These are phyloP conservation scores for Lignosus rhinocerotis DNA, from an alignment of 1,284 basidiomycete species.

Conservation along the genomic window DNA sequence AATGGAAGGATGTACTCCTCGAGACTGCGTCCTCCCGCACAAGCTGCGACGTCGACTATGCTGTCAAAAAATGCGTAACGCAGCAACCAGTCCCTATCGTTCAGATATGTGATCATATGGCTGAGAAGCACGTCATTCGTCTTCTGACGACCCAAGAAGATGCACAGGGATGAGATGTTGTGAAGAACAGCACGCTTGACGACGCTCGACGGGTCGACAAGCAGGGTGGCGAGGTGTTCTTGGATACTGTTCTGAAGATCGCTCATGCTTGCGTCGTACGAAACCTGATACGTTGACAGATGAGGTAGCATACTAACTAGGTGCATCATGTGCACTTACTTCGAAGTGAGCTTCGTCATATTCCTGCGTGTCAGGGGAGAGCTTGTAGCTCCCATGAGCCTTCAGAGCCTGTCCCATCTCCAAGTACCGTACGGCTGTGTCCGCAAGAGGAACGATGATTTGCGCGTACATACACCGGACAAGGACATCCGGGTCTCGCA, in stretches of 20 bases:
- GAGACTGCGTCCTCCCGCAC: constrained; percentile 83
- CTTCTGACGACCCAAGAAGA: constrained; percentile 89
- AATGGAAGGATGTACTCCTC: constrained; percentile 91
- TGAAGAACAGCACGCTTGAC: constrained; percentile 77
- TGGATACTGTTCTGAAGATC: constrained; percentile 88
- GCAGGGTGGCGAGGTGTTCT: constrained; percentile 80
- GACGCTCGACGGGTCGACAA: constrained; percentile 75
- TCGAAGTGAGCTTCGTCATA: constrained; percentile 77
- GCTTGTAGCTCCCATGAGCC: constrained; percentile 75
- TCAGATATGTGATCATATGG: constrained; percentile 98
- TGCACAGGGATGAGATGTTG: constrained; percentile 85
- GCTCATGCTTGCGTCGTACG: constrained; percentile 83
- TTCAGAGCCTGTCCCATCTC: constrained; percentile 92
- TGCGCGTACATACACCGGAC: constrained; percentile 90
- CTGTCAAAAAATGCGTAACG: constrained; percentile 94
- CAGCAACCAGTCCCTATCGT: constrained; percentile 92
- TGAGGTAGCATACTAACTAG: background rate
- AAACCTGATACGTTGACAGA: constrained; percentile 55
- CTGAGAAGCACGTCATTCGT: constrained; percentile 95
- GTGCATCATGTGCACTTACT: constrained; percentile 40
- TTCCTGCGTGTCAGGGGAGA: constrained; percentile 65
- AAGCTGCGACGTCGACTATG: constrained; percentile 92
- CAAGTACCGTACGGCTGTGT: constrained; percentile 82
- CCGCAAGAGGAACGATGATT: constrained; percentile 82
- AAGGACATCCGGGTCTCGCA: constrained; percentile 83